These are phyloP conservation scores for Eucalyptus grandis DNA, from an alignment of 345 rosid genomes.

Conservation along the genomic window DNA sequence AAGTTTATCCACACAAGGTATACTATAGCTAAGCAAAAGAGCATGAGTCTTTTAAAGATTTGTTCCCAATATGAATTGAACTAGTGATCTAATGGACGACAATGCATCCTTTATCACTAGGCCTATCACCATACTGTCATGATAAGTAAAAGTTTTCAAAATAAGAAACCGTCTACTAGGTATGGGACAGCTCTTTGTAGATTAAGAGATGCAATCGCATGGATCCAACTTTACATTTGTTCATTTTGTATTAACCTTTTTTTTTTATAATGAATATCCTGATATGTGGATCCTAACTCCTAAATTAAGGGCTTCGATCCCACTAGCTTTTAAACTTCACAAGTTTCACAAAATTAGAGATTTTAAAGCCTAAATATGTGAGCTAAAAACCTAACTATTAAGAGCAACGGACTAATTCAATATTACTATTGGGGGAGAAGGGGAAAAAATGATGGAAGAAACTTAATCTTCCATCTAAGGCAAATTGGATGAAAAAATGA, in stretches of 20 bases:
- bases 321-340: background rate
- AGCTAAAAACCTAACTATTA: background rate
- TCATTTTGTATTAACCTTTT: background rate
- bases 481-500: no score
- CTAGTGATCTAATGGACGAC: no score
- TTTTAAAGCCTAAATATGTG: background rate
- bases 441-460: no score
- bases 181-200: no score
- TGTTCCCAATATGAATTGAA: no score
- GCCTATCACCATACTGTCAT: no score
- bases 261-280: background rate
- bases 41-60: no score
- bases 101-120: no score
- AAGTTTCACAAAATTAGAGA: background rate
- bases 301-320: background rate
- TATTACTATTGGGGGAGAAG: background rate
- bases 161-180: no score
- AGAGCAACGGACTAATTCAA: background rate
- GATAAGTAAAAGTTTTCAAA: no score
- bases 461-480: background rate
- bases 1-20: no score
- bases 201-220: background rate
- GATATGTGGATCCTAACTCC: background rate
- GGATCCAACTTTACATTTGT: background rate
- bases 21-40: no score